Evolutionary conservation across 257 asterid species (phyloP).

Genomic region (Fraxinus pennsylvanica): DNA sequence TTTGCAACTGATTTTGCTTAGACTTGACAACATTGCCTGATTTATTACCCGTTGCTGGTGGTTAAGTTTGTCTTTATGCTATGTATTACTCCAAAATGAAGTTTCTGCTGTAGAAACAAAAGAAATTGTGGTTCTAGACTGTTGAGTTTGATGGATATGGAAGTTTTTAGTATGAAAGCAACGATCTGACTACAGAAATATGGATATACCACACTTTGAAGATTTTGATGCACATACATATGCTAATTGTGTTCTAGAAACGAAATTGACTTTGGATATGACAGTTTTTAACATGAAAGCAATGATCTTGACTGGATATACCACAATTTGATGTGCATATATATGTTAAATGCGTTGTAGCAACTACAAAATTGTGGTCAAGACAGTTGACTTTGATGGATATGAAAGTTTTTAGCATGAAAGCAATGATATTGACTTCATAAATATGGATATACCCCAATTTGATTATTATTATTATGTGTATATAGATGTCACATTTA

Average conservation of each 20-base stretch:
- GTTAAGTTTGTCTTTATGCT: neutral
- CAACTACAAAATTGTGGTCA: neutral
- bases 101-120: neutral
- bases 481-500: neutral
- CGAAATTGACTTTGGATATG: slow-evolving; percentile 10
- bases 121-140: neutral
- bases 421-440: slow-evolving; percentile 16
- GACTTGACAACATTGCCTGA: slow-evolving; percentile 10
- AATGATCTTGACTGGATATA: slow-evolving; percentile 10
- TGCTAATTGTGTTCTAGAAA: neutral
- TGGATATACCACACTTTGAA: slow-evolving; percentile 1
- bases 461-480: neutral
- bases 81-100: neutral
- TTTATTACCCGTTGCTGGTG: slow-evolving; percentile 14
- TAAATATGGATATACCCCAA: slow-evolving; percentile 5
- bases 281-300: slow-evolving; percentile 18
- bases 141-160: slow-evolving; percentile 20
- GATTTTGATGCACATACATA: neutral
- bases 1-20: slow-evolving; percentile 3
- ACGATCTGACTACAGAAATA: slow-evolving; percentile 7
- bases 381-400: slow-evolving; percentile 14
- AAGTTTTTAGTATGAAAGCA: slow-evolving; percentile 15
- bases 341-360: neutral
- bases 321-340: neutral
- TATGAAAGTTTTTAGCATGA: slow-evolving; percentile 12